Conservation (phyloP, 768 basidiomycete genomes). For the Sistotremastrum suecicum region DNA sequence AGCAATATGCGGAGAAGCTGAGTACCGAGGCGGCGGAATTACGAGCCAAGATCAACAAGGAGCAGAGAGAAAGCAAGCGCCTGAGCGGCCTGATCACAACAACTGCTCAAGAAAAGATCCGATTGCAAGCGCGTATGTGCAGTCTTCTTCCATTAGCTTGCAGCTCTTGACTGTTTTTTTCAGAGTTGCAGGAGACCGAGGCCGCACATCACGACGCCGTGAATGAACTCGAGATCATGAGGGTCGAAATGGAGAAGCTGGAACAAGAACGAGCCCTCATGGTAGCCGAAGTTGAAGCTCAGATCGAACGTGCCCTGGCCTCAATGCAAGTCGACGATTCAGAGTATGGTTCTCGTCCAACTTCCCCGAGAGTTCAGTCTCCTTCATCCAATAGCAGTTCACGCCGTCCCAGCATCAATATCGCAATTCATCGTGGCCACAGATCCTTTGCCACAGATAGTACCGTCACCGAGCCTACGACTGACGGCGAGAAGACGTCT, state of each 20-base stretch:
- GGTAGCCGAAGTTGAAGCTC: conserved; percentile 88
- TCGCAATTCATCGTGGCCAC: conserved; percentile 45
- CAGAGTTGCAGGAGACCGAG: conserved; percentile 78
- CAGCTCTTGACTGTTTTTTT: conserved; percentile 1
- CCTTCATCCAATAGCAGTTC: conserved; percentile 34
- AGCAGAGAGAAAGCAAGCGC: conserved; percentile 78
- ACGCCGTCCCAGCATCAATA: conserved; percentile 38
- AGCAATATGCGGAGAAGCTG: conserved; percentile 85
- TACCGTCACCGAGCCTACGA: conserved; percentile 50
- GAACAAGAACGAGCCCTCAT: conserved; percentile 76
- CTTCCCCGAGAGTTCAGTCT: conserved; percentile 26
- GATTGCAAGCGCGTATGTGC: conserved; percentile 62
- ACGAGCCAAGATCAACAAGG: conserved; percentile 77
- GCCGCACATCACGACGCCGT: conserved; percentile 65
- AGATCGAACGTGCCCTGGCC: conserved; percentile 75
- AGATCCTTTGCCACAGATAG: conserved; percentile 71
- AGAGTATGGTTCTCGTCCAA: conserved; percentile 59
- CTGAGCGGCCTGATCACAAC: conserved; percentile 66
- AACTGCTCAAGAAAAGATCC: conserved; percentile 65
- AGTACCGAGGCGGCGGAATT: conserved; percentile 78
- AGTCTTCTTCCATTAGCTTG: background rate
- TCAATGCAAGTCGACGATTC: conserved; percentile 76
- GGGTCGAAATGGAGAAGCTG: conserved; percentile 74
- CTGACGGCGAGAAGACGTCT: too few species aligned
- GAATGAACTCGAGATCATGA: conserved; percentile 74